Evolutionary conservation across 805 yeast species (phyloP).

Genomic region (Ogataea sp.): DNA sequence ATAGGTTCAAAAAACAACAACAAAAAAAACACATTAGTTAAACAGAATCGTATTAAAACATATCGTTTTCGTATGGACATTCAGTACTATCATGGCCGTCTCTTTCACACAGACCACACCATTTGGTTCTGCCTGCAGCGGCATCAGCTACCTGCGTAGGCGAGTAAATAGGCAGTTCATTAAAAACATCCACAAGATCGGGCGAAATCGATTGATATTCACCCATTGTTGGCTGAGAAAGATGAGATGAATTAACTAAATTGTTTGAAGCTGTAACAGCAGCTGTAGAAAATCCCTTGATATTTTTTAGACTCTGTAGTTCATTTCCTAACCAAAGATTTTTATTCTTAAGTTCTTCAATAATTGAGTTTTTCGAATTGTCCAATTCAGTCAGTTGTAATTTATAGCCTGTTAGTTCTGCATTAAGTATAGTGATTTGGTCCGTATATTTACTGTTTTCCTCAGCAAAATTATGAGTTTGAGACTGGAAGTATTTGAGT

Average conservation of each 20-base stretch:
- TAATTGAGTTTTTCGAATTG: too few relatives aligned
- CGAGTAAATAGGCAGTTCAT: conserved; percentile 36
- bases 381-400: too few relatives aligned
- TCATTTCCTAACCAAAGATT: not conserved
- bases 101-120: conserved; percentile 93
- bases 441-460: too few relatives aligned
- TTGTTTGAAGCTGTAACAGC: too few relatives aligned
- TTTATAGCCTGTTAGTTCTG: too few relatives aligned
- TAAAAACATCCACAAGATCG: not conserved
- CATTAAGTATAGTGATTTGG: too few relatives aligned
- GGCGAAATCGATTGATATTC: not conserved
- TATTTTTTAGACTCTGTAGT: not conserved
- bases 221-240: not conserved
- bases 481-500: too few relatives aligned
- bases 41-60: conserved; percentile 30
- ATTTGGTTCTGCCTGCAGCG: conserved; percentile 62
- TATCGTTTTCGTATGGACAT: conserved; percentile 76
- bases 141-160: conserved; percentile 51
- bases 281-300: too few relatives aligned
- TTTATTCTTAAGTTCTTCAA: not conserved
- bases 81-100: conserved; percentile 83
- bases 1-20: not conserved
- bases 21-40: not conserved
- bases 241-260: too few relatives aligned
- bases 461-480: too few relatives aligned